Evolutionary conservation across 2,329 filamentous ascomycete genomes (phyloP).

Genomic region (Alternaria sp.): DNA sequence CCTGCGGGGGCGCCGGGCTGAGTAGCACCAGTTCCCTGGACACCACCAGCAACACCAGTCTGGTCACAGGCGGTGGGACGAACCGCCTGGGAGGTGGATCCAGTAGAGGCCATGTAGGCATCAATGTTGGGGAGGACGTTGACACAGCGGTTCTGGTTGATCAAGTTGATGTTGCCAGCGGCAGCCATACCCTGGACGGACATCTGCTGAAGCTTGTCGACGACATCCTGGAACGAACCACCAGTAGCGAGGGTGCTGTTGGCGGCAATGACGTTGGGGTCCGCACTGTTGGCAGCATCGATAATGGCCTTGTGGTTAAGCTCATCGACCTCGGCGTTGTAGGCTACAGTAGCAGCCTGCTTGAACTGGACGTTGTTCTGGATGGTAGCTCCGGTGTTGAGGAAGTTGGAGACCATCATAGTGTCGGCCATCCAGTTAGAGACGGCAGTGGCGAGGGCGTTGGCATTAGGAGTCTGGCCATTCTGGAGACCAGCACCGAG

Average conservation of each 20-base stretch:
- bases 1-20: conserved; percentile 42
- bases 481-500: conserved; percentile 29
- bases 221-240: conserved; percentile 52
- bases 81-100: conserved; percentile 41
- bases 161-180: conserved; percentile 46
- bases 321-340: conserved; percentile 52
- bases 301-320: conserved; percentile 52
- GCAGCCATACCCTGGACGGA: conserved; percentile 45
- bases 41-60: conserved; percentile 47
- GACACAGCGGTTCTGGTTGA: conserved; percentile 51
- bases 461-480: conserved; percentile 39
- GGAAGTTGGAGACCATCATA: conserved; percentile 51
- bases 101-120: conserved; percentile 49
- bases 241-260: conserved; percentile 50
- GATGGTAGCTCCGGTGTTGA: conserved; percentile 46
- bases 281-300: conserved; percentile 37
- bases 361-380: conserved; percentile 49
- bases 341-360: conserved; percentile 49
- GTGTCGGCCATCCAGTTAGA: conserved; percentile 52
- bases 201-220: conserved; percentile 52
- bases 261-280: conserved; percentile 45
- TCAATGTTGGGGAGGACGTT: conserved; percentile 51
- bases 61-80: conserved; percentile 45
- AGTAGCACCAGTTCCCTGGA: conserved; percentile 43
- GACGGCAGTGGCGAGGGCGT: conserved; percentile 48